Conservation (phyloP, 176 grass and related monocot species). For the Hordeum vulgare region MorexV3_pseudomolecules_assembly NC_058520.1:374361238-374361737, state of each 20-base stretch:
- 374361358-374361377: neutral
- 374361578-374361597: constrained; percentile 45
- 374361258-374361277: constrained; percentile 84
- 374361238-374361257: constrained; percentile 73
- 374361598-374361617: constrained; percentile 5
- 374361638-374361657: constrained; percentile 44
- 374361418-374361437: neutral
- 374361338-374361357: neutral
- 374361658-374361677: constrained; percentile 89
- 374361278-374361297: constrained; percentile 61
- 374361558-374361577: constrained; percentile 85
- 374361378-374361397: neutral
- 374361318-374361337: constrained; percentile 13
- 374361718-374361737: constrained; percentile 74
- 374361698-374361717: constrained; percentile 94
- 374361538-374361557: constrained; percentile 56
- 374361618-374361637: constrained; percentile 21
- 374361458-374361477: constrained; percentile 18
- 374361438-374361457: constrained; percentile 4
- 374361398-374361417: neutral
- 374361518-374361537: constrained; percentile 63
- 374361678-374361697: constrained; percentile 91
- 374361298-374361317: constrained; percentile 49
- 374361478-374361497: constrained; percentile 81
- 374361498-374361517: constrained; percentile 87